Percentiles rank a stretch among this genome's conserved stretches.
These are phyloP conservation scores for Raphanus raphanistrum DNA, from an alignment of 345 rosid genomes.

Conservation along the genomic window DNA sequence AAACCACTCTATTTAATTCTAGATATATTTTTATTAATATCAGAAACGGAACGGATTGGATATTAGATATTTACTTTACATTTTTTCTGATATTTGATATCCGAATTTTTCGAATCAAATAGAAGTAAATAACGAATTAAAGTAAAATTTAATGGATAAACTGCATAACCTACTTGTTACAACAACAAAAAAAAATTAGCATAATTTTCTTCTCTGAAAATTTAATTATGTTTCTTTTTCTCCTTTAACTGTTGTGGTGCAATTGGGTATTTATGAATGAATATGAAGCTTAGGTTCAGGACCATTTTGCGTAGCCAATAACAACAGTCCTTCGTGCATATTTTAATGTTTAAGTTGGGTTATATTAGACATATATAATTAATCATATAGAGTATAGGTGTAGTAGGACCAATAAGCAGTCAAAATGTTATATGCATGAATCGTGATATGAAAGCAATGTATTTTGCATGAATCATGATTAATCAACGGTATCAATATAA, in stretches of 20 bases:
- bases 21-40: too few relatives aligned
- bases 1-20: too few relatives aligned
- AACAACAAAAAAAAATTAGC: not conserved
- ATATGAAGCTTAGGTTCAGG: constrained; percentile 7
- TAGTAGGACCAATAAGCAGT: constrained; percentile 23
- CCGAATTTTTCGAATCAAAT: too few relatives aligned
- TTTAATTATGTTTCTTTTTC: not conserved
- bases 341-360: constrained; percentile 4
- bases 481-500: not conserved
- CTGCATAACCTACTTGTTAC: too few relatives aligned
- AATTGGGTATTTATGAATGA: constrained; percentile 23
- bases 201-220: not conserved
- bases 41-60: too few relatives aligned
- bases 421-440: constrained; percentile 12
- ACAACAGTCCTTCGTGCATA: not conserved
- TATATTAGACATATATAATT: not conserved
- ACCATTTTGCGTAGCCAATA: constrained; percentile 24
- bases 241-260: not conserved
- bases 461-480: constrained; percentile 37
- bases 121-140: too few relatives aligned
- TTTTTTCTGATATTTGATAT: too few relatives aligned
- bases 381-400: constrained; percentile 25
- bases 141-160: too few relatives aligned
- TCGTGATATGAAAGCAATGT: constrained; percentile 21
- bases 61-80: too few relatives aligned